Base-by-base conservation (phyloP, 2,329 filamentous ascomycete species). In the Aspergillus oerlinghausenensis region DNA sequence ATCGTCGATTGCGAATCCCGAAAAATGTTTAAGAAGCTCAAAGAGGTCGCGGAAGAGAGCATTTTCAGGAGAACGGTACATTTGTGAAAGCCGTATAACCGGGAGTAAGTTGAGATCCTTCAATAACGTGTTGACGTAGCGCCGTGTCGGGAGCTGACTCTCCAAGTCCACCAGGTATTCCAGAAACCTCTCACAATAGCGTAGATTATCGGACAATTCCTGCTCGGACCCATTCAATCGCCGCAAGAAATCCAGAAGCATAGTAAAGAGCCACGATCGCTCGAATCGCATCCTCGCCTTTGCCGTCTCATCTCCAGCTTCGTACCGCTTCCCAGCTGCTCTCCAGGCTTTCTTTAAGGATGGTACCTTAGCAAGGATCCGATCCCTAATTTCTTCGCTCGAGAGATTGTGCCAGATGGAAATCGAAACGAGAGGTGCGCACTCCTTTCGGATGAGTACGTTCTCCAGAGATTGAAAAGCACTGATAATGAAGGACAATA, bases 401-500 rank as follows among this genome's bases (percentile, higher is more conserved):
- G 90, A 89, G 40, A 99, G 77, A 69, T 96, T 95, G 68, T 97
- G 90, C 94, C 94, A 99, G 66, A 94, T 91, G 1, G 90, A 88
- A 65, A 99, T 96, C 11, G 92, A 94, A 21, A 99, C 93, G 52
- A 99, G 79, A 1, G 95, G 91, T 6, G 93, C 94, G 74, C 94
- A 97, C 79, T 99, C 94, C 73, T 97, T 97, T 60, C 94, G 87
- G 51, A 99, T 89, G 55, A 96, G 84, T 40, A 84, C 84, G 70
- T 87, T 92, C 72, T 99, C 95, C 32, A 99, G 81, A 49, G 92
- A 97, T 73, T 97, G 92, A 70, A 97, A 99, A 38, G 93, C 90
- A 63, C 88, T 85, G 51, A 96, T 95, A 60, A 97, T 82, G 74
- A 97, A 97, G 25, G 85, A 88, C 23, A 99, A 79, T n/a, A 97